Conservation (phyloP, 75 land plant species). For the Chamaecyparis obtusa region DNA sequence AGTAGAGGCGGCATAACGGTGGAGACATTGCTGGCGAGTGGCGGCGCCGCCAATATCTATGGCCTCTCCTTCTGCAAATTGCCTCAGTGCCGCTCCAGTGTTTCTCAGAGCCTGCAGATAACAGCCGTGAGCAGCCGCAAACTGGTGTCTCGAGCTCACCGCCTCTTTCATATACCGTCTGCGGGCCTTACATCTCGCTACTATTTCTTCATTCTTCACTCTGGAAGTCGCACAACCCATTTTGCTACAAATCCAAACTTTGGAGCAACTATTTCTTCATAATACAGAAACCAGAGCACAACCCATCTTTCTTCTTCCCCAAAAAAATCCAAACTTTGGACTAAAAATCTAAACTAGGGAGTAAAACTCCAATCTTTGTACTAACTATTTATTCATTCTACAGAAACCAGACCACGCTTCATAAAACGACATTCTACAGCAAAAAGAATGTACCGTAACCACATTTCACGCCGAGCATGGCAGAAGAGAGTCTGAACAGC, state of each 20-base stretch:
- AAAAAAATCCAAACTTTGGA: not conserved
- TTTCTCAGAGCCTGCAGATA: slow-evolving; percentile 68
- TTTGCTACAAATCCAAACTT: not conserved
- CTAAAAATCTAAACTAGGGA: too few species aligned
- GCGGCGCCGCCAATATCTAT: slow-evolving; percentile 23
- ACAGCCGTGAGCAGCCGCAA: slow-evolving; percentile 65
- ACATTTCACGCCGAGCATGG: not conserved
- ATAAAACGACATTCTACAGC: not conserved
- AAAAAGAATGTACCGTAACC: not conserved
- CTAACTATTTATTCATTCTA: not conserved
- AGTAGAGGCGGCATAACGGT: slow-evolving; percentile 29
- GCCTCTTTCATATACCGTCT: slow-evolving; percentile 80
- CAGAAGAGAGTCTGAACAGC: not conserved
- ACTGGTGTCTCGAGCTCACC: slow-evolving; percentile 60
- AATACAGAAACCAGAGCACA: slow-evolving; percentile 36
- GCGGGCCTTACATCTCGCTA: slow-evolving; percentile 75
- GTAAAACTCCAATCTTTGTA: too few species aligned
- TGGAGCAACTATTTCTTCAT: too few species aligned
- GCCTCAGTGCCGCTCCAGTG: slow-evolving; percentile 75
- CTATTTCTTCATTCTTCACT: slow-evolving; percentile 68
- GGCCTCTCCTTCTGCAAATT: slow-evolving; percentile 70
- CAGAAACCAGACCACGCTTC: not conserved
- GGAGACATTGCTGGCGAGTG: not conserved
- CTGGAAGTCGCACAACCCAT: slow-evolving; percentile 90
- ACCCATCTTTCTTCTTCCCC: slow-evolving; percentile 51